Percentiles rank a stretch among this genome's conserved stretches.
These are phyloP conservation scores for Petrea volubilis DNA, from an alignment of 257 asterid genomes.

Conservation along the genomic window DNA sequence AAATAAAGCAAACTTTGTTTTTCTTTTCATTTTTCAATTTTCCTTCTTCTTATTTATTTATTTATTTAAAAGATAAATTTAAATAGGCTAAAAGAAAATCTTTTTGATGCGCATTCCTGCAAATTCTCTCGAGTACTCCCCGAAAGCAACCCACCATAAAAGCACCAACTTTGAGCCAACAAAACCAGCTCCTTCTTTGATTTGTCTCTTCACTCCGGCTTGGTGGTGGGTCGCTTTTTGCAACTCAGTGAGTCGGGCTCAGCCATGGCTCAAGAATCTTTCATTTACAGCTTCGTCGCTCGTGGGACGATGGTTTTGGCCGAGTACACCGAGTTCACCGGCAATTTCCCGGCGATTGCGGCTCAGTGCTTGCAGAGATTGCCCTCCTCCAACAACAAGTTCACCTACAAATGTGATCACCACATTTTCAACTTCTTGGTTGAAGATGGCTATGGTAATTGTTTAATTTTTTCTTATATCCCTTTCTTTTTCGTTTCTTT, in stretches of 20 bases:
- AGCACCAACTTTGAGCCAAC: neutral
- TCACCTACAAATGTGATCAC: conserved; percentile 65
- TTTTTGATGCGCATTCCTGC: neutral
- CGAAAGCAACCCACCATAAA: neutral
- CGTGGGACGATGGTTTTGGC: conserved; percentile 70
- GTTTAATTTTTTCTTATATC: neutral
- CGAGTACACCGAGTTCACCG: conserved; percentile 73
- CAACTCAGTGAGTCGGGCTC: neutral
- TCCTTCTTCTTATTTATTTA: too few relatives aligned
- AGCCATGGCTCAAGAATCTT: conserved; percentile 65
- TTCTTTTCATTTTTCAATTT: too few relatives aligned
- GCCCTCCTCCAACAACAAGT: conserved; percentile 59
- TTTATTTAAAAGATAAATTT: neutral
- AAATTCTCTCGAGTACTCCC: neutral
- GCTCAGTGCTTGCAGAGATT: conserved; percentile 63
- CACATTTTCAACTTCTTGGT: conserved; percentile 65
- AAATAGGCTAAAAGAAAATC: neutral
- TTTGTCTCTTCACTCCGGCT: neutral
- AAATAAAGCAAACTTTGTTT: too few relatives aligned
- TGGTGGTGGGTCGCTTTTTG: neutral
- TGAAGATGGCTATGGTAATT: conserved; percentile 66
- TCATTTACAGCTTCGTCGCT: conserved; percentile 74
- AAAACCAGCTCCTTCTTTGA: neutral
- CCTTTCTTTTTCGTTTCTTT: neutral
- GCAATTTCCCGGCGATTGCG: conserved; percentile 73